Conservation (phyloP, 768 basidiomycete genomes). For the Lactarius sp. region DNA sequence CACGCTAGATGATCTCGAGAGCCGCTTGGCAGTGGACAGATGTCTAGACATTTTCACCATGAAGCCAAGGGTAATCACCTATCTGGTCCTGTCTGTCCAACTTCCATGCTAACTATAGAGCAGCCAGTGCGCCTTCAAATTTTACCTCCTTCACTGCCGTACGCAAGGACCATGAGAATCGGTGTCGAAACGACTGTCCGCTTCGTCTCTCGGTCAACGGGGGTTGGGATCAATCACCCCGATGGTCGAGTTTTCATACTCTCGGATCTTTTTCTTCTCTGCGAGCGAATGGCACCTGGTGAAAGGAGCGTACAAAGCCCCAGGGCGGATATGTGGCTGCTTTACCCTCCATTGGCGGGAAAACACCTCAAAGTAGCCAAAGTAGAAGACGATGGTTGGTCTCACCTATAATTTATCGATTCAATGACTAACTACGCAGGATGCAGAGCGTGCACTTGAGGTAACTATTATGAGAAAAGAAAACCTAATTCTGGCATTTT, state of each 20-base stretch:
- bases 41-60: constrained; percentile 95
- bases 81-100: background rate
- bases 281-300: constrained; percentile 66
- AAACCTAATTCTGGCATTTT: constrained; percentile 59
- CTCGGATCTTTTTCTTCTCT: constrained; percentile 88
- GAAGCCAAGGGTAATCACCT: constrained; percentile 68
- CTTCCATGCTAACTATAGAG: constrained; percentile 8
- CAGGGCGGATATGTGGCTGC: constrained; percentile 82
- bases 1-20: constrained; percentile 75
- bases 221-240: constrained; percentile 65
- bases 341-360: constrained; percentile 92
- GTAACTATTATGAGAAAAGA: constrained; percentile 89
- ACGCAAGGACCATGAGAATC: constrained; percentile 68
- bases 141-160: constrained; percentile 70
- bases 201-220: constrained; percentile 73
- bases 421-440: constrained; percentile 2
- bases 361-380: constrained; percentile 79
- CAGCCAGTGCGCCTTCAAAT: constrained; percentile 94
- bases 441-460: constrained; percentile 63
- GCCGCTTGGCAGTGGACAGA: constrained; percentile 65
- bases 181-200: constrained; percentile 68
- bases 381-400: constrained; percentile 55
- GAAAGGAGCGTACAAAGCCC: constrained; percentile 51
- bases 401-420: background rate
- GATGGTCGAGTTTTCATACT: constrained; percentile 84